Base-by-base conservation (phyloP, 176 grass and related monocot genomes). In the Bothriochloa decipiens region DNA sequence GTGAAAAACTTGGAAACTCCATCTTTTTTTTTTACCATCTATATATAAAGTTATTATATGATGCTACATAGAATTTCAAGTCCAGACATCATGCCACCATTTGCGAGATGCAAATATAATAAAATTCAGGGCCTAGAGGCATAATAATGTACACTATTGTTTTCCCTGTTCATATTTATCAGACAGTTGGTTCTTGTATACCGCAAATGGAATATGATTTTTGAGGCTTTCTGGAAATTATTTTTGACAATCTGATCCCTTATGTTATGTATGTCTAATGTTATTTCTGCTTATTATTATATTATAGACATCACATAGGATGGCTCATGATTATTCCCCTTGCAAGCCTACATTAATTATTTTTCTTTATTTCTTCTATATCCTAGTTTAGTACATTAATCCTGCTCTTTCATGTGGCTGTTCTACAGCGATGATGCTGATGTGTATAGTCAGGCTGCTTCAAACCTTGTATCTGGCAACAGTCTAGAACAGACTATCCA, bases 401-500 rank as follows among this genome's bases (percentile, higher is more conserved):
- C 8, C 17, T 69, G 26, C 60, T 22, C 11, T 72, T 58, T 75
- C 37, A 35, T 57, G 10, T 70, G 17, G 5, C 39, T 83, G 63
- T 43, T 89, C 9, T 74, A 50, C 85, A 94, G 91, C 22, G 40
- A 36, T 16, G 88, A 89, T 42, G 91, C 77, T 65, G 93, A 99
- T 87, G 93, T 87, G 55, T 98, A 98, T 80, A 91, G 87, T 82
- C 93, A 94, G 65, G 97, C 97, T 69, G 93, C 97, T 60, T 99
- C 97, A 57, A 99, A 89, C 68, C 90, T 96, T 78, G 97, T 99
- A n/a, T 92, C 91, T 50, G 93, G 93, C 20, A 94, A 81, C 52
- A 86, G 37, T 61, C 70, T 96, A 55, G 93, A 99, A 87, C 88
- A 94, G 70, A 99, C 88, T n/a, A 77, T 96, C 25, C 91, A 92